These are phyloP conservation scores for Cercospora berteroae DNA, from an alignment of 2,329 filamentous ascomycete species.

Conservation along the genomic window DNA sequence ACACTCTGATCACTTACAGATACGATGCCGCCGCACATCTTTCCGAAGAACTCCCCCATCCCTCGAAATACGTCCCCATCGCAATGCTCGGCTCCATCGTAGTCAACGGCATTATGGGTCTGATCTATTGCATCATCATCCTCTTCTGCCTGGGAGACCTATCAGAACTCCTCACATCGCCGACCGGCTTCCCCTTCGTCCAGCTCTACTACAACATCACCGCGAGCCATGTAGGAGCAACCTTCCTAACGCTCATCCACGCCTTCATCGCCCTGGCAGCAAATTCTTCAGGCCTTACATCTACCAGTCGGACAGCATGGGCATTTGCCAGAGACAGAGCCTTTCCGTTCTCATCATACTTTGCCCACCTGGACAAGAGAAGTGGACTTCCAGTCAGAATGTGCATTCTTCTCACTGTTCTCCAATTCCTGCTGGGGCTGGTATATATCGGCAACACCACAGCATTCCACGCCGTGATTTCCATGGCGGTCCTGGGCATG, in stretches of 20 bases:
- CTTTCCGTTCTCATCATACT: conserved; percentile 37
- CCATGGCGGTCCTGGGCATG: conserved; percentile 20
- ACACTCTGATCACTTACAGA: neutral
- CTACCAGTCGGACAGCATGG: conserved; percentile 38
- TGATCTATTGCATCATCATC: conserved; percentile 22
- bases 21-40: conserved; percentile 24
- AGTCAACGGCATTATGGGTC: conserved; percentile 24
- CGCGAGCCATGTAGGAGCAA: conserved; percentile 24
- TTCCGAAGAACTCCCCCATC: conserved; percentile 27
- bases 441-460: conserved; percentile 24
- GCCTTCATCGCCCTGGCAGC: conserved; percentile 35
- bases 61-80: conserved; percentile 27
- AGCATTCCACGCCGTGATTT: conserved; percentile 20
- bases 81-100: conserved; percentile 27
- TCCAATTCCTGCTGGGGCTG: conserved; percentile 19
- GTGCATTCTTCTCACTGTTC: conserved; percentile 16
- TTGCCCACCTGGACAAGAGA: conserved; percentile 4
- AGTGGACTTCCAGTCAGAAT: conserved; percentile 13
- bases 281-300: conserved; percentile 38
- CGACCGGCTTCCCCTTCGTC: conserved; percentile 27
- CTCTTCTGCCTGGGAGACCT: conserved; percentile 27
- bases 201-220: conserved; percentile 31
- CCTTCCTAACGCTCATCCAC: conserved; percentile 38
- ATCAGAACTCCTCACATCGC: conserved; percentile 27
- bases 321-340: conserved; percentile 41